Percentiles rank a stretch among this genome's conserved stretches.
phyloP scores from a whole-genome alignment of 352 stramenopile genomes.

The Globisporangium iwayamae region DNA sequence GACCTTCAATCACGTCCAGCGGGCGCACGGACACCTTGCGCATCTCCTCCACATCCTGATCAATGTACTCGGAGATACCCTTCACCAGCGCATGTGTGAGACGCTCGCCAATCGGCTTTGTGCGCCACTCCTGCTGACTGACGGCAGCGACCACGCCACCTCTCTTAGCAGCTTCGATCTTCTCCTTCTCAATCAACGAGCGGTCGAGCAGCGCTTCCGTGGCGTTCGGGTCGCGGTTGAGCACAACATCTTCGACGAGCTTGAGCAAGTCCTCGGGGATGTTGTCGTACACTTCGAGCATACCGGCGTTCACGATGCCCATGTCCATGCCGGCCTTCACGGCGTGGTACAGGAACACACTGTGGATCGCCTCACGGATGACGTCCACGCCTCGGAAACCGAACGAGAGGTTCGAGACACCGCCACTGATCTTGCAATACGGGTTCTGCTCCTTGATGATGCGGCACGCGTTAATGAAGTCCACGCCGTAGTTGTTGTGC shows the following conservation, averaged over 20 bases:
- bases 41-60: slow-evolving; percentile 95
- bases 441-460: slow-evolving; percentile 95
- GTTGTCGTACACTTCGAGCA: slow-evolving; percentile 85
- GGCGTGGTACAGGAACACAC: slow-evolving; percentile 95
- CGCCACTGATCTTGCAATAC: slow-evolving; percentile 95
- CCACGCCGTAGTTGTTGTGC: slow-evolving; percentile 97
- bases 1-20: slow-evolving; percentile 97
- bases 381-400: slow-evolving; percentile 97
- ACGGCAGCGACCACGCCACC: slow-evolving; percentile 51
- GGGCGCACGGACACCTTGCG: slow-evolving; percentile 63
- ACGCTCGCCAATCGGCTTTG: slow-evolving; percentile 88
- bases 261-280: slow-evolving; percentile 84
- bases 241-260: slow-evolving; percentile 92
- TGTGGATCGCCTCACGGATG: slow-evolving; percentile 96
- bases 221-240: slow-evolving; percentile 87
- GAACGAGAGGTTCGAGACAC: slow-evolving; percentile 96
- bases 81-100: slow-evolving; percentile 97
- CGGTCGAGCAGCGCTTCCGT: slow-evolving; percentile 92
- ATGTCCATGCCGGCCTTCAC: slow-evolving; percentile 98
- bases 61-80: slow-evolving; percentile 96
- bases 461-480: slow-evolving; percentile 95
- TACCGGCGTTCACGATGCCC: slow-evolving; percentile 96
- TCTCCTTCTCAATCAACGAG: slow-evolving; percentile 84
- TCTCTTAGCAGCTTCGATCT: slow-evolving; percentile 81
- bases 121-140: slow-evolving; percentile 87